Conservation (phyloP, 148 eudicot genomes). For the Fallopia convolvulus region DNA sequence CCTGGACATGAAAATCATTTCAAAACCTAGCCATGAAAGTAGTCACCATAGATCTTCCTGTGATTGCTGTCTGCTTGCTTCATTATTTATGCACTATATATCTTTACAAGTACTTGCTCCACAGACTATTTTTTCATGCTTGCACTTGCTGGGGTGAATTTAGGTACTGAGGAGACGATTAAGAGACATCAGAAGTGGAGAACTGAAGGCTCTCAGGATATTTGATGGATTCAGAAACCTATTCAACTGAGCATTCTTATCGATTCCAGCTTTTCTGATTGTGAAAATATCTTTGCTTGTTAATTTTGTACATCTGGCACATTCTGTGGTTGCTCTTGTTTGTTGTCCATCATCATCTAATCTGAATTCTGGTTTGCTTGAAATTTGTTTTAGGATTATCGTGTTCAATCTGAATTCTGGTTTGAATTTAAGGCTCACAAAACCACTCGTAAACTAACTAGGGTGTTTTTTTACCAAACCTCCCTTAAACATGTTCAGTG, state of each 20-base stretch:
- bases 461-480: no score
- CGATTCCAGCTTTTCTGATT: not conserved
- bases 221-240: slow-evolving; percentile 61
- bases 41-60: not conserved
- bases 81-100: not conserved
- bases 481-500: no score
- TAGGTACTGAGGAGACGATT: slow-evolving; percentile 85
- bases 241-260: slow-evolving; percentile 43
- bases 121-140: not conserved
- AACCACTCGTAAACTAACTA: no score
- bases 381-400: not conserved
- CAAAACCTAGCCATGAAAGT: no score
- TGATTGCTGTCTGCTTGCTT: slow-evolving; percentile 2
- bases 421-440: no score
- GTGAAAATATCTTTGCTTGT: not conserved
- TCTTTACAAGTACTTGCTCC: not conserved
- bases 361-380: not conserved
- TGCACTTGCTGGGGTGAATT: slow-evolving; percentile 16
- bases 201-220: slow-evolving; percentile 60
- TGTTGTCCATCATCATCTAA: not conserved
- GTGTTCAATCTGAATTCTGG: no score
- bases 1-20: not conserved
- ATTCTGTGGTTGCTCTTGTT: not conserved
- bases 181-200: slow-evolving; percentile 83
- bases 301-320: not conserved